A percentile compares a stretch with the other conserved stretches of the same genome.
Evolutionary conservation across 169 alveolate species (phyloP).

Genomic region (Eimeria maxima): DNA sequence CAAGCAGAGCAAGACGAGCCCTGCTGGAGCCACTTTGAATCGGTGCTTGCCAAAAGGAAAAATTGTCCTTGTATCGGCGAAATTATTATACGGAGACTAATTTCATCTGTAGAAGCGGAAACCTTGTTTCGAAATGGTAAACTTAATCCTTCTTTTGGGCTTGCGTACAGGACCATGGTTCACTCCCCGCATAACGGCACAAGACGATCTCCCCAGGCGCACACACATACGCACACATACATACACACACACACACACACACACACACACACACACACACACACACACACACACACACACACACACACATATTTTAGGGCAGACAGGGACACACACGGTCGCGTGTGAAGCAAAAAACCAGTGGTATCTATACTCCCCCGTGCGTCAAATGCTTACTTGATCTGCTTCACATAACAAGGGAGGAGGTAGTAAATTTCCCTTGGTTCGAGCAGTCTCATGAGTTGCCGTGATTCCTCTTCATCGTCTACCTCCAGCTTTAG

Average conservation of each 20-base stretch:
- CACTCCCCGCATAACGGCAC: not conserved
- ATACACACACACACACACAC: not conserved
- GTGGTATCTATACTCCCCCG: not conserved
- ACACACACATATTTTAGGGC: not conserved
- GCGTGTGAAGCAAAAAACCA: not conserved
- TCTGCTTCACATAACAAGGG: not conserved
- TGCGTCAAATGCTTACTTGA: not conserved
- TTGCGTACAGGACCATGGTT: not conserved
- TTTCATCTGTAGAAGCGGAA: not conserved
- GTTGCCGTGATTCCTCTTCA: not conserved
- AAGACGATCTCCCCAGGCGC: not conserved
- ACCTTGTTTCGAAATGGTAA: not conserved
- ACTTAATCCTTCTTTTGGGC: not conserved
- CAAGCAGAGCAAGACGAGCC: not conserved
- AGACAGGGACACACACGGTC: not conserved
- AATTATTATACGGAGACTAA: not conserved
- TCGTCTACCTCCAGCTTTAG: slow-evolving; percentile 63
- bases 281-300: not conserved
- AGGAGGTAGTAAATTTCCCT: not conserved
- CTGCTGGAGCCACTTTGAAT: not conserved
- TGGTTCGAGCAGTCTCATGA: not conserved
- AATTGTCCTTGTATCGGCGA: not conserved
- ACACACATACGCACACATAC: not conserved
- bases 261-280: not conserved
- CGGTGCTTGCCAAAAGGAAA: not conserved